These are phyloP conservation scores for Solanum neorickii DNA, from an alignment of 257 asterid genomes.

Conservation along the genomic window DNA sequence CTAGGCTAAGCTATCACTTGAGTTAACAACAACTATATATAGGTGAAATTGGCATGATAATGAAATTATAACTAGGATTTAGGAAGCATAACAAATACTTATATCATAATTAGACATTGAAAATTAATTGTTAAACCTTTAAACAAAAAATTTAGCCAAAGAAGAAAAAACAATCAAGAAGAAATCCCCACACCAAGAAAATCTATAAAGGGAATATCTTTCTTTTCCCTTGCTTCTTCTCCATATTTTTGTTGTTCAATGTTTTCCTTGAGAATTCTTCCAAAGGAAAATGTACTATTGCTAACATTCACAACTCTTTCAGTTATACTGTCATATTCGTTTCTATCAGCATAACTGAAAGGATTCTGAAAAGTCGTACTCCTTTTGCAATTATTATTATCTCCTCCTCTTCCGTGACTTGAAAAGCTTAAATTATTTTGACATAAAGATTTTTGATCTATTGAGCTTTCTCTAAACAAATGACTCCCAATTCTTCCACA, in stretches of 20 bases:
- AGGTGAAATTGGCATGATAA: not conserved
- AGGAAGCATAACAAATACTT: not conserved
- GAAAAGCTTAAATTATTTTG: constrained; percentile 15
- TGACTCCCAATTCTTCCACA: constrained; percentile 13
- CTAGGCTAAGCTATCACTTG: not conserved
- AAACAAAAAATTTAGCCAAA: not conserved
- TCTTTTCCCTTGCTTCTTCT: constrained; percentile 28
- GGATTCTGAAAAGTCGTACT: constrained; percentile 4
- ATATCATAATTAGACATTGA: not conserved
- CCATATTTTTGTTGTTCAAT: constrained; percentile 9
- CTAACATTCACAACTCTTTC: not conserved
- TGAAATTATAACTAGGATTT: not conserved
- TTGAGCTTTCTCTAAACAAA: not conserved
- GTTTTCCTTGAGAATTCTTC: constrained; percentile 10
- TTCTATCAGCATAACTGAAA: constrained; percentile 9
- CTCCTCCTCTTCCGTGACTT: not conserved
- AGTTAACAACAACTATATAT: not conserved
- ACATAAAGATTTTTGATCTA: not conserved
- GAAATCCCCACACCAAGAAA: constrained; percentile 92
- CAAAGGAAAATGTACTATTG: not conserved
- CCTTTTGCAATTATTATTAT: not conserved
- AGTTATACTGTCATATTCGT: not conserved
- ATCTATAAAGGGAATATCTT: constrained; percentile 73
- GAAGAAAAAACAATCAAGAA: constrained; percentile 18
- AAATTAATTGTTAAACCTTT: not conserved